phyloP scores from a whole-genome alignment of 768 basidiomycete species.

The Macrolepiota dolichaula region DNA sequence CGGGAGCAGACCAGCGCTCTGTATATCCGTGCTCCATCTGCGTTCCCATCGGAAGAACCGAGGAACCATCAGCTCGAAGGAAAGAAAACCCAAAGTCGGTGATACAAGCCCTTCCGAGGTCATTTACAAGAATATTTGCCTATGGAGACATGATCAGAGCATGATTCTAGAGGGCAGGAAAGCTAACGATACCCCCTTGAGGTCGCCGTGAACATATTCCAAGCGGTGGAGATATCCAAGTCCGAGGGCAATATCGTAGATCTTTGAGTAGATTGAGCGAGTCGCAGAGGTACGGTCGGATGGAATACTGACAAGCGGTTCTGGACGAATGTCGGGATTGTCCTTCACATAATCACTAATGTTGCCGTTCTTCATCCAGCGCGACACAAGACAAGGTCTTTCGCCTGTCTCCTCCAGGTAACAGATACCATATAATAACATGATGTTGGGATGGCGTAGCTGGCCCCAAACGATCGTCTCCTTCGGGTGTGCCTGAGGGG shows the following conservation, averaged over 20 bases:
- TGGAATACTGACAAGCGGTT: not conserved
- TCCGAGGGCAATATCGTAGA: constrained; percentile 12
- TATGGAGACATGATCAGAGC: not conserved
- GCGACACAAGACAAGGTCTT: constrained; percentile 8
- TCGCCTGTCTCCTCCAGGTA: not conserved
- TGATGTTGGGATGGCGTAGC: constrained; percentile 1
- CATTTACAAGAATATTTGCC: constrained; percentile 14
- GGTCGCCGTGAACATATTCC: constrained; percentile 14
- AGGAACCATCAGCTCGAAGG: constrained; percentile 4
- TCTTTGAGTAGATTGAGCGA: not conserved
- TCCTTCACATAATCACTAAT: not conserved
- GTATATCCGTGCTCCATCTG: not conserved
- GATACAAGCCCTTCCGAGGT: constrained; percentile 12
- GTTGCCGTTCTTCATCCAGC: constrained; percentile 12
- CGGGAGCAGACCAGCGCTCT: constrained; percentile 17
- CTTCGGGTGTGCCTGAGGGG: not conserved
- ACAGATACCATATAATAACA: constrained; percentile 3
- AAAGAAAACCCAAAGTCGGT: constrained; percentile 15
- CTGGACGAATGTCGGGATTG: not conserved
- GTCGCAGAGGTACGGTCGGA: not conserved
- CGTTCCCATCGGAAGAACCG: not conserved
- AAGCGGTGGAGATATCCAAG: constrained; percentile 12
- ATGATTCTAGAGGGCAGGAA: not conserved
- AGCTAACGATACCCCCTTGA: constrained; percentile 13
- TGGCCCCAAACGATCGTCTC: constrained; percentile 4